phyloP scores from a whole-genome alignment of 192 early-diverging fungal genomes.

The Rhizoclosmatium globosum region DNA sequence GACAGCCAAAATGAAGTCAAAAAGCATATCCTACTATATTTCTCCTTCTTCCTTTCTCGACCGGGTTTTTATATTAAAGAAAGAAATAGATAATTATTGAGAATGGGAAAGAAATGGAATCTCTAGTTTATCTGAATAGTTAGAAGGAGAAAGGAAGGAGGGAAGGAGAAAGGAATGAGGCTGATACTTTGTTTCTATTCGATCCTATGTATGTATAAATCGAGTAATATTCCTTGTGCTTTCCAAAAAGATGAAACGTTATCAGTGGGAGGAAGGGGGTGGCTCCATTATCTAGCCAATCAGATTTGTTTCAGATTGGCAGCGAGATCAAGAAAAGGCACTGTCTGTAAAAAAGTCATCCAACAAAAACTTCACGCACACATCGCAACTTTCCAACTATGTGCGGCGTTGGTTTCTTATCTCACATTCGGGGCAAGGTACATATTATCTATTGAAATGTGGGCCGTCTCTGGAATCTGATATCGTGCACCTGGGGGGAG shows the following conservation, averaged over 20 bases:
- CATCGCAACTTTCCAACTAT: constrained; percentile 86
- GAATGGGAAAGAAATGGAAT: too few relatives aligned
- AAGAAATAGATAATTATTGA: too few relatives aligned
- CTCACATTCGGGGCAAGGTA: constrained; percentile 85
- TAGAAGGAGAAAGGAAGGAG: too few relatives aligned
- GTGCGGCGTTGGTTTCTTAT: constrained; percentile 98
- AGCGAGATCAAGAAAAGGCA: neutral
- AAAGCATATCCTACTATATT: neutral
- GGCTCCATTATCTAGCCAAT: neutral
- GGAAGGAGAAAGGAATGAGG: too few relatives aligned
- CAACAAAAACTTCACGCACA: constrained; percentile 75
- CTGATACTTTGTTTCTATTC: too few relatives aligned
- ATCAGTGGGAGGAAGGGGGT: neutral
- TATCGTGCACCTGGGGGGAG: constrained; percentile 11
- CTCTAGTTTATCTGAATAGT: too few relatives aligned
- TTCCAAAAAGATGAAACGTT: neutral
- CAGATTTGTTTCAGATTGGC: neutral
- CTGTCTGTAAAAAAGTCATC: constrained; percentile 67
- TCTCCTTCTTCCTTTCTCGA: too few relatives aligned
- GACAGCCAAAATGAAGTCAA: constrained; percentile 5
- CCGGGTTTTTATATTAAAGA: too few relatives aligned
- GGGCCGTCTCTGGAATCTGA: too few relatives aligned
- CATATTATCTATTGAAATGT: neutral
- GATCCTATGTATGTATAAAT: neutral
- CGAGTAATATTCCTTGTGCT: neutral